A percentile compares a stretch with the other conserved stretches of the same genome.
phyloP scores from a whole-genome alignment of 169 alveolate species.

The Plasmodium falciparum region DNA sequence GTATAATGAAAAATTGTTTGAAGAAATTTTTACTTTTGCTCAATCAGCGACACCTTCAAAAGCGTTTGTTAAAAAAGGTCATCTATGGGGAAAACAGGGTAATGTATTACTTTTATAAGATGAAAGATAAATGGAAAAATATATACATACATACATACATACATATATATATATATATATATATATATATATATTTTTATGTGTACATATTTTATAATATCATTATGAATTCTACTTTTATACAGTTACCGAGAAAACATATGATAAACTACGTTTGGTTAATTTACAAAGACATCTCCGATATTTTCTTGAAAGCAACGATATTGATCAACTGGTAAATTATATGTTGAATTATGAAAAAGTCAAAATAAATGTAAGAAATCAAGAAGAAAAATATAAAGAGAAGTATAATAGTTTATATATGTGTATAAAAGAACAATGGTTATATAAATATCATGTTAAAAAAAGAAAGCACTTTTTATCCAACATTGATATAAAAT shows the following conservation, averaged over 20 bases:
- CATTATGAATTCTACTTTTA: background rate
- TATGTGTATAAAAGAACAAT: constrained; percentile 46
- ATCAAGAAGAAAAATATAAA: background rate
- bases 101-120: background rate
- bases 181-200: background rate
- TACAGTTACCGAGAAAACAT: constrained; percentile 24
- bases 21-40: constrained; percentile 24
- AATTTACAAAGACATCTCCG: constrained; percentile 28
- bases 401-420: constrained; percentile 22
- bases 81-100: constrained; percentile 49
- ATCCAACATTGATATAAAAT: constrained; percentile 24
- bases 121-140: background rate
- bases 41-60: constrained; percentile 9
- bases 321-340: constrained; percentile 15
- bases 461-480: constrained; percentile 15
- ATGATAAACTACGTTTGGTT: constrained; percentile 17
- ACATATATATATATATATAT: background rate
- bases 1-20: constrained; percentile 55
- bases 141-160: background rate
- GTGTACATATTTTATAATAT: background rate
- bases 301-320: constrained; percentile 44
- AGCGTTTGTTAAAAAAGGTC: constrained; percentile 36
- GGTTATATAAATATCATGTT: constrained; percentile 45
- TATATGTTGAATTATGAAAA: constrained; percentile 53
- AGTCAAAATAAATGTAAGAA: constrained; percentile 14